Evolutionary conservation across 805 yeast species (phyloP).

Genomic region (Vanderwaltozyma polyspora): DNA sequence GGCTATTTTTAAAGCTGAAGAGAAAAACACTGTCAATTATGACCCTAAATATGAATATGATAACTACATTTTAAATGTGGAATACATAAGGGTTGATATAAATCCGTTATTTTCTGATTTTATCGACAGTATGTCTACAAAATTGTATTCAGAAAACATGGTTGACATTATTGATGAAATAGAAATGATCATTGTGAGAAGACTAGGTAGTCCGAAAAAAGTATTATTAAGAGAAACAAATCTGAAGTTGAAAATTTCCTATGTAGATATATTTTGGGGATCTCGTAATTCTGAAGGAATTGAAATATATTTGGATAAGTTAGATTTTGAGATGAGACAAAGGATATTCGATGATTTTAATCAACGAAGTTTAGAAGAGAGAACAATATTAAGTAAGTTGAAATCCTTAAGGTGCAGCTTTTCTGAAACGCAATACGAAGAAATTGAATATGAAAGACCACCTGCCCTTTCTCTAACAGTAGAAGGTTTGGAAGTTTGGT

Average conservation of each 20-base stretch:
- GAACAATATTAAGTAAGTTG: constrained; percentile 9
- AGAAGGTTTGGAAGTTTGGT: constrained; percentile 24
- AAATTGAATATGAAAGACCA: constrained; percentile 10
- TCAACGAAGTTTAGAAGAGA: constrained; percentile 8
- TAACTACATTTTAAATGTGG: constrained; percentile 31
- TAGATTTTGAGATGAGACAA: constrained; percentile 17
- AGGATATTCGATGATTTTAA: constrained; percentile 10
- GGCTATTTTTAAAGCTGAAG: neutral
- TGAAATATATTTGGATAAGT: constrained; percentile 12
- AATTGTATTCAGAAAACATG: constrained; percentile 30
- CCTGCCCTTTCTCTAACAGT: constrained; percentile 19
- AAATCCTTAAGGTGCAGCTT: constrained; percentile 14
- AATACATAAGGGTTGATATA: constrained; percentile 33
- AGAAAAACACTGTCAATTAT: neutral
- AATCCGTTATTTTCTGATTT: constrained; percentile 27
- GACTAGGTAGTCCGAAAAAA: constrained; percentile 28
- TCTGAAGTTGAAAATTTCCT: constrained; percentile 10
- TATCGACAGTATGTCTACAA: constrained; percentile 29
- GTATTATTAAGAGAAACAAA: constrained; percentile 8
- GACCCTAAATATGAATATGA: constrained; percentile 3
- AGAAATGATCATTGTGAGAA: constrained; percentile 46
- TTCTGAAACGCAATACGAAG: neutral
- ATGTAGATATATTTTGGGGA: constrained; percentile 17
- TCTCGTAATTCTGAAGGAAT: constrained; percentile 9
- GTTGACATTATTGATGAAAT: constrained; percentile 49